A percentile compares a stretch with the other conserved stretches of the same genome.
Evolutionary conservation across 2,329 filamentous ascomycete species (phyloP).

Genomic region (Aciculosporium take): DNA sequence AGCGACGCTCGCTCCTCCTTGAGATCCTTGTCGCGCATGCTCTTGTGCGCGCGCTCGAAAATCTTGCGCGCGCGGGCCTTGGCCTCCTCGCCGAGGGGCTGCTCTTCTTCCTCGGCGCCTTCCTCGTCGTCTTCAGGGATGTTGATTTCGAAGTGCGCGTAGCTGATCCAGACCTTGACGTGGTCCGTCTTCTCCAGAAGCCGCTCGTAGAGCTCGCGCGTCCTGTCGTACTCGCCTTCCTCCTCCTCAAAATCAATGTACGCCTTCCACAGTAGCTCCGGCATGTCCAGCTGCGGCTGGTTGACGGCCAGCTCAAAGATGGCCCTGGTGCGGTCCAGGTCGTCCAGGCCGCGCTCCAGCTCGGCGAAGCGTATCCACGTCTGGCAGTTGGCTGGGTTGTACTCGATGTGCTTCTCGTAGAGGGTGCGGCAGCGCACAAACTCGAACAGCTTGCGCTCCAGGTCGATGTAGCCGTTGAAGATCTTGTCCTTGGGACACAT

Average conservation of each 20-base stretch:
- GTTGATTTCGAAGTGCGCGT: constrained; percentile 96
- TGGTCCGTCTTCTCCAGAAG: constrained; percentile 91
- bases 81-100: constrained; percentile 63
- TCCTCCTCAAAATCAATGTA: constrained; percentile 99
- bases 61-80: constrained; percentile 69
- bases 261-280: constrained; percentile 90
- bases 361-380: constrained; percentile 97
- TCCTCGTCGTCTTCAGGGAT: constrained; percentile 60
- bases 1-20: constrained; percentile 89
- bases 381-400: constrained; percentile 78
- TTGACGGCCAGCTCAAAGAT: constrained; percentile 85
- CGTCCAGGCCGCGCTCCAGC: constrained; percentile 80
- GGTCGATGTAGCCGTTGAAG: constrained; percentile 83
- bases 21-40: constrained; percentile 78
- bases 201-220: constrained; percentile 73
- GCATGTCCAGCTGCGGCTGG: constrained; percentile 84
- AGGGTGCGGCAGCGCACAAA: constrained; percentile 82
- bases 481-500: constrained; percentile 94
- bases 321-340: constrained; percentile 71
- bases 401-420: constrained; percentile 88
- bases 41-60: constrained; percentile 73
- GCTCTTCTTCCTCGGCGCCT: constrained; percentile 42
- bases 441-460: constrained; percentile 88
- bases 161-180: constrained; percentile 98
- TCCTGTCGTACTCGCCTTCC: constrained; percentile 77